phyloP scores from a whole-genome alignment of 495 filamentous ascomycete species.

The Letharia columbiana region DNA sequence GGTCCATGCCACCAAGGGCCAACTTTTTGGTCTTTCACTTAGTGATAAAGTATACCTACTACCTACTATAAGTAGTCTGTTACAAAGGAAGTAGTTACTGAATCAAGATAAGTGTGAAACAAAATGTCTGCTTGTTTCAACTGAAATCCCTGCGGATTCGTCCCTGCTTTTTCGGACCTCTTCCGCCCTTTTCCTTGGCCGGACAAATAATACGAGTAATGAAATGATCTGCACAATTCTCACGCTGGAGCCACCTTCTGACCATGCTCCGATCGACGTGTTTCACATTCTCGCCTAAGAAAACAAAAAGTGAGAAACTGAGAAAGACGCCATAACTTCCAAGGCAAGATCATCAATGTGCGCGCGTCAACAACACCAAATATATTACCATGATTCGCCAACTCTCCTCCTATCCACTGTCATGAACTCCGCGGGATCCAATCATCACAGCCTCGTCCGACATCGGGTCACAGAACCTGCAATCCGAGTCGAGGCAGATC shows the following conservation, averaged over 20 bases:
- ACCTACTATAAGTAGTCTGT: no score
- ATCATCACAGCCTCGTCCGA: neutral
- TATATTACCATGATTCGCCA: neutral
- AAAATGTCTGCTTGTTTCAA: neutral
- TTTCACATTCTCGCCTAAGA: neutral
- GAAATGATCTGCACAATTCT: neutral
- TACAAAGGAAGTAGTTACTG: neutral
- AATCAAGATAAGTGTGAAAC: conserved; percentile 4
- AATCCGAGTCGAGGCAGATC: neutral
- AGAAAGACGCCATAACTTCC: neutral
- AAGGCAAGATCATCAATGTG: conserved; percentile 1
- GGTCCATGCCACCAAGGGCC: no score
- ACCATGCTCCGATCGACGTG: neutral
- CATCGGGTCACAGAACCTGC: neutral
- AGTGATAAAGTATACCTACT: no score
- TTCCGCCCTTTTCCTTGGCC: neutral
- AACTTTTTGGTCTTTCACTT: no score
- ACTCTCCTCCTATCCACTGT: neutral
- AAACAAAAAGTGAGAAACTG: neutral
- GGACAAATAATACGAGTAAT: neutral
- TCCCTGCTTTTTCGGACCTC: neutral
- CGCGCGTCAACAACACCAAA: neutral
- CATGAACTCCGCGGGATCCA: neutral
- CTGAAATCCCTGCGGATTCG: neutral
- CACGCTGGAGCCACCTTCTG: neutral